Conservation (phyloP, 78 protist species). For the Isochrysis galbana region DNA sequence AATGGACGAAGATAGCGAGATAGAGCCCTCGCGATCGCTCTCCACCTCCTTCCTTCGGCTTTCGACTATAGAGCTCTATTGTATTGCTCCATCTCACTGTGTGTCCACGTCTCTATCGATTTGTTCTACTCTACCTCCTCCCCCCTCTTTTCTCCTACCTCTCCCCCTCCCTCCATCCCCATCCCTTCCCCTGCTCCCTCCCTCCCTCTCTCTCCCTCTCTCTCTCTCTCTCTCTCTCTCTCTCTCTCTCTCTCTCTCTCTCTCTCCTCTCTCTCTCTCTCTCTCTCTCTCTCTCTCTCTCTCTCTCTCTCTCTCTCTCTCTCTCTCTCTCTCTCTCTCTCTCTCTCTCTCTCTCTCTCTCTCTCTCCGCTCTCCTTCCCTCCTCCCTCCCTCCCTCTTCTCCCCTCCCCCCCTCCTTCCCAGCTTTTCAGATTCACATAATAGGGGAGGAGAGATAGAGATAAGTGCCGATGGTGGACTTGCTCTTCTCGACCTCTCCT, state of each 20-base stretch:
- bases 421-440: not conserved
- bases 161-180: not conserved
- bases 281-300: constrained; percentile 5
- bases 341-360: not conserved
- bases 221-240: not conserved
- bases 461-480: too few species aligned
- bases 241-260: not conserved
- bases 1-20: too few species aligned
- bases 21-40: too few species aligned
- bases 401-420: constrained; percentile 4
- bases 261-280: not conserved
- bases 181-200: not conserved
- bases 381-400: not conserved
- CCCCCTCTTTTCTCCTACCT: not conserved
- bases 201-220: not conserved
- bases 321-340: not conserved
- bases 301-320: not conserved
- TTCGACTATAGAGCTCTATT: too few species aligned
- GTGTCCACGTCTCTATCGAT: not conserved
- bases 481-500: too few species aligned
- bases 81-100: not conserved
- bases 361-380: too few species aligned
- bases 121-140: not conserved
- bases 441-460: too few species aligned
- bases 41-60: too few species aligned